phyloP scores from a whole-genome alignment of 352 stramenopile genomes.

The Pythium sukuiense region DNA sequence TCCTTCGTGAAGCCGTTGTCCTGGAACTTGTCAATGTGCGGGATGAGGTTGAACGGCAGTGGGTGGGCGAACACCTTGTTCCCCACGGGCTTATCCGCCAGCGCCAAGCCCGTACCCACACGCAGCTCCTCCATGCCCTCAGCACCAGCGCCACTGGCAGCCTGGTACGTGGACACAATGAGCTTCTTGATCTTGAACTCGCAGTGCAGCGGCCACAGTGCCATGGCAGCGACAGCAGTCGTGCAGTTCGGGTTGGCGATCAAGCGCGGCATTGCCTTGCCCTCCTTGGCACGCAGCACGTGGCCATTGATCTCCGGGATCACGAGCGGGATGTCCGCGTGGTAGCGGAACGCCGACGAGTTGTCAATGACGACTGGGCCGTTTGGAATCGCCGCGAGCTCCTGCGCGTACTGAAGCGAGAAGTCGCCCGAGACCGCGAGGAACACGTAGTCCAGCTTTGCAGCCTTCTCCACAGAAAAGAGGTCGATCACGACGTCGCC shows the following conservation, averaged over 20 bases:
- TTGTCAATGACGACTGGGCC: conserved; percentile 98
- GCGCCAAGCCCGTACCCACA: conserved; percentile 77
- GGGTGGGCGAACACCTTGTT: conserved; percentile 97
- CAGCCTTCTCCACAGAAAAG: conserved; percentile 92
- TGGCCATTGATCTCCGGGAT: conserved; percentile 96
- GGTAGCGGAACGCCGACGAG: conserved; percentile 96
- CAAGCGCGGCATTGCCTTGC: conserved; percentile 72
- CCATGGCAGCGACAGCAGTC: conserved; percentile 97
- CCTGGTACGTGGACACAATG: conserved; percentile 96
- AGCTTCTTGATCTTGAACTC: conserved; percentile 96
- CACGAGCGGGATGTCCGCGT: conserved; percentile 90
- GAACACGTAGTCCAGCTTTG: conserved; percentile 96
- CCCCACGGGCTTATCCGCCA: conserved; percentile 68
- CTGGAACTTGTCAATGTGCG: conserved; percentile 99
- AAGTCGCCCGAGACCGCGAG: conserved; percentile 97
- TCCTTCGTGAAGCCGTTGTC: conserved; percentile 99
- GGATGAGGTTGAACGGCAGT: conserved; percentile 98
- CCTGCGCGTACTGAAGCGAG: conserved; percentile 93
- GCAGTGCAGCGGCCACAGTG: conserved; percentile 95
- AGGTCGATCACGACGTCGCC: conserved; percentile 94
- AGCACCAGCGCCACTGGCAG: conserved; percentile 88
- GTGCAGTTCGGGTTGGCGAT: conserved; percentile 99
- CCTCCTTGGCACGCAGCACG: conserved; percentile 59
- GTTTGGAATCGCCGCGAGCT: conserved; percentile 81
- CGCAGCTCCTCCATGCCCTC: conserved; percentile 96